phyloP scores from a whole-genome alignment of 2,329 filamentous ascomycete species.

The Diaporthe eres region DNA sequence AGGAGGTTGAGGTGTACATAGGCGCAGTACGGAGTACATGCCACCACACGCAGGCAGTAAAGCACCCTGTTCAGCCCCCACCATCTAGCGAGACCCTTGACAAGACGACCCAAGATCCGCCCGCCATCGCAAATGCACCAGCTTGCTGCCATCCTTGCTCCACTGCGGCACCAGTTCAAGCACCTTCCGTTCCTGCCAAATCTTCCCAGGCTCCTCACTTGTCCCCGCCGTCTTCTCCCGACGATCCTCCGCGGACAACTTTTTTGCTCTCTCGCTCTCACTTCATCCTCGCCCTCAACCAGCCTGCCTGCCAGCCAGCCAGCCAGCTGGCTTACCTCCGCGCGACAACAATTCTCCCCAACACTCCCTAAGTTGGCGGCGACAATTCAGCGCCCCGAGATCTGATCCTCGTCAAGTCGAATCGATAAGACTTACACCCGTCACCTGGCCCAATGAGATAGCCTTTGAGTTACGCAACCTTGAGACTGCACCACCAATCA shows the following conservation, averaged over 20 bases:
- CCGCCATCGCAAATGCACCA: not conserved
- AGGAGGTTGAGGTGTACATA: too few relatives aligned
- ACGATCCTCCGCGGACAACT: slow-evolving; percentile 10
- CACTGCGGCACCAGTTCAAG: slow-evolving; percentile 13
- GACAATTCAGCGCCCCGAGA: not conserved
- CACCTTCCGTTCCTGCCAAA: slow-evolving; percentile 25
- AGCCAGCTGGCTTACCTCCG: not conserved
- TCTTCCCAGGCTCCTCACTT: slow-evolving; percentile 10
- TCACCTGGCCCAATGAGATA: slow-evolving; percentile 38
- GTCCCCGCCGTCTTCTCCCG: slow-evolving; percentile 39
- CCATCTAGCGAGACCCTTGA: slow-evolving; percentile 8
- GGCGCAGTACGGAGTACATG: not conserved
- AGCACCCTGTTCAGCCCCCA: slow-evolving; percentile 5
- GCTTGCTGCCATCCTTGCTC: not conserved
- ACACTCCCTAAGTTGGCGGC: slow-evolving; percentile 1
- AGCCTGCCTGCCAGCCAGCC: not conserved
- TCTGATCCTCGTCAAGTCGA: slow-evolving; percentile 24
- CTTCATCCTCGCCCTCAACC: slow-evolving; percentile 10
- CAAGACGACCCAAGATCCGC: slow-evolving; percentile 6
- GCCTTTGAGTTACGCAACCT: slow-evolving; percentile 30
- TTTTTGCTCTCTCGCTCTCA: not conserved
- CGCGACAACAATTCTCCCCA: not conserved
- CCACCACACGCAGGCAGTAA: not conserved
- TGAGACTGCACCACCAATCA: slow-evolving; percentile 40
- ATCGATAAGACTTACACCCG: slow-evolving; percentile 35